Conservation (phyloP, 179 eudicot species). For the Carnegiea gigantea region DNA sequence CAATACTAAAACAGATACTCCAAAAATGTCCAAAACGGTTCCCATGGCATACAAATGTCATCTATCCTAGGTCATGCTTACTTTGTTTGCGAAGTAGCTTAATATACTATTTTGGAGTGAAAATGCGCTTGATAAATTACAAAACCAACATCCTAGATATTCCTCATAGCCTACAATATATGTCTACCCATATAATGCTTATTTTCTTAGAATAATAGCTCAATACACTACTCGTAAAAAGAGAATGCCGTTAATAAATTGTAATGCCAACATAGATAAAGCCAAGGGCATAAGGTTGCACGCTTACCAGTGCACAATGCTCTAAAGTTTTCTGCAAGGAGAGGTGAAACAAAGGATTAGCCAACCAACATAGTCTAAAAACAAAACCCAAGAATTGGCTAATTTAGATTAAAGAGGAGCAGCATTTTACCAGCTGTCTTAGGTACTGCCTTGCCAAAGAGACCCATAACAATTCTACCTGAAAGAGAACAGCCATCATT, state of each 20-base stretch:
- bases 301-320: conserved; percentile 93
- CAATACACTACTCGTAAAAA: no score
- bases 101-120: no score
- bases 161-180: not conserved
- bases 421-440: conserved; percentile 74
- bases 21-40: not conserved
- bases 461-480: conserved; percentile 92
- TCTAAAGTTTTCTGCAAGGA: conserved; percentile 77
- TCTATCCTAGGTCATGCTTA: not conserved
- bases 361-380: not conserved
- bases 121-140: no score
- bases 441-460: conserved; percentile 94
- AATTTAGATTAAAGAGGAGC: not conserved
- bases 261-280: not conserved
- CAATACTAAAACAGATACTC: not conserved
- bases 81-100: not conserved
- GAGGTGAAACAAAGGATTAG: not conserved
- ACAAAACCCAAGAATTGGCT: not conserved
- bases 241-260: not conserved
- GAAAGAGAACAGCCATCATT: conserved; percentile 26
- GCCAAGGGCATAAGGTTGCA: conserved; percentile 19
- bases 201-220: not conserved
- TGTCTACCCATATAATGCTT: not conserved
- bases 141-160: no score
- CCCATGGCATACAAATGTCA: not conserved